These are phyloP conservation scores for Suhomyces kilbournensis DNA, from an alignment of 805 yeast species.

Conservation along the genomic window DNA sequence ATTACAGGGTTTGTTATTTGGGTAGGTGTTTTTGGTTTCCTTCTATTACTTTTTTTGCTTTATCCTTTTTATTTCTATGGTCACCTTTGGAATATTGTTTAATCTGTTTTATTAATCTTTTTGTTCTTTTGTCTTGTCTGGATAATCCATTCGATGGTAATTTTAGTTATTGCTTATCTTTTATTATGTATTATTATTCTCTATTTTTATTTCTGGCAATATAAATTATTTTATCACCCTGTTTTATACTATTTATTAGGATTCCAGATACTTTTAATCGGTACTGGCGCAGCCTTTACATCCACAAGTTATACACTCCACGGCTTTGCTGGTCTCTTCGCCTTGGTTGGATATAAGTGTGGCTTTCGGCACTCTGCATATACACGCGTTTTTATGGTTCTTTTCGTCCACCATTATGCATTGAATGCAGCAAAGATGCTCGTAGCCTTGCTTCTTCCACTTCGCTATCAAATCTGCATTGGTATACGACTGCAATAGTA, in stretches of 20 bases:
- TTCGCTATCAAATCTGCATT: slow-evolving; percentile 74
- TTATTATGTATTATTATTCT: slow-evolving; percentile 8
- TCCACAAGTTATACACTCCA: slow-evolving; percentile 77
- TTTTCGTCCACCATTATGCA: slow-evolving; percentile 68
- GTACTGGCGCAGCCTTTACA: slow-evolving; percentile 81
- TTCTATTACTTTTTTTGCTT: background rate
- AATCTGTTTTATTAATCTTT: background rate
- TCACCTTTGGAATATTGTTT: background rate
- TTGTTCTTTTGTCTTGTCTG: background rate
- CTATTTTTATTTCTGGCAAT: slow-evolving; percentile 3
- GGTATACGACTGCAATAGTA: slow-evolving; percentile 61
- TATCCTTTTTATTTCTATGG: background rate
- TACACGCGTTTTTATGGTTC: slow-evolving; percentile 63
- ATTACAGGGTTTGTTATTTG: background rate
- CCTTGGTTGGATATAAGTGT: slow-evolving; percentile 36
- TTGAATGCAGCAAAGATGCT: slow-evolving; percentile 74
- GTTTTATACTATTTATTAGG: too few relatives aligned
- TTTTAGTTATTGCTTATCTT: background rate
- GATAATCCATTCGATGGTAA: background rate
- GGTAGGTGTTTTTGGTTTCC: background rate
- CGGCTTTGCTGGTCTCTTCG: slow-evolving; percentile 16
- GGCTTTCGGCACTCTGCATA: slow-evolving; percentile 79
- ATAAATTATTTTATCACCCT: background rate
- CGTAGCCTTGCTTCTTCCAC: slow-evolving; percentile 84
- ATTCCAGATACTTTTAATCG: slow-evolving; percentile 46